Conservation (phyloP, 2,329 filamentous ascomycete genomes). For the Aureobasidium sp. region DNA sequence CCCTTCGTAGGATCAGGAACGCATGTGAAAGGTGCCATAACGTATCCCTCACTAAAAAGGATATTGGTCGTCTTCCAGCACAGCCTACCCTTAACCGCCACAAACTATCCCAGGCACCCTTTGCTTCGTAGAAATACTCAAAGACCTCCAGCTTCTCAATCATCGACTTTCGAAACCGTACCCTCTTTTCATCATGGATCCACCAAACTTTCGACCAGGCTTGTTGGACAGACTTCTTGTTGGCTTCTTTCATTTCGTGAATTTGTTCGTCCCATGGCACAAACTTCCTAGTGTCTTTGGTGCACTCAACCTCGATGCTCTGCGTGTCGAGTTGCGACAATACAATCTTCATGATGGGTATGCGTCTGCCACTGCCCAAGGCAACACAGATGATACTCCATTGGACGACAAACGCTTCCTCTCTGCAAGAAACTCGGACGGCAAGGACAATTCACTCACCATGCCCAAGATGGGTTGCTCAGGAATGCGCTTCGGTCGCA, state of each 20-base stretch:
- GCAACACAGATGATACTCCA: slow-evolving; percentile 26
- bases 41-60: background rate
- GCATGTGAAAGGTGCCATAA: background rate
- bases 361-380: slow-evolving; percentile 32
- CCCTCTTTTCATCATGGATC: background rate
- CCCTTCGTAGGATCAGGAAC: background rate
- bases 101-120: background rate
- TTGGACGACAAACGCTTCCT: slow-evolving; percentile 30
- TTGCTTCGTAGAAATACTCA: background rate
- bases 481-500: slow-evolving; percentile 41
- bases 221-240: background rate
- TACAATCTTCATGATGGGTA: slow-evolving; percentile 42
- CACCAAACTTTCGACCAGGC: slow-evolving; percentile 6
- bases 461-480: slow-evolving; percentile 40
- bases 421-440: slow-evolving; percentile 37
- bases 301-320: slow-evolving; percentile 36
- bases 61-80: background rate
- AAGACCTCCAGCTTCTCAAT: no score
- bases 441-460: slow-evolving; percentile 37
- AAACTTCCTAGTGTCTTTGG: slow-evolving; percentile 37
- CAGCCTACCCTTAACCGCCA: background rate
- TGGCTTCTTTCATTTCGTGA: slow-evolving; percentile 32
- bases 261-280: slow-evolving; percentile 37
- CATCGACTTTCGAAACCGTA: background rate
- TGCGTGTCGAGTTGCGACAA: slow-evolving; percentile 38